Base-by-base conservation (phyloP, 2,329 filamentous ascomycete genomes). In the Pseudogymnoascus sp. region DNA sequence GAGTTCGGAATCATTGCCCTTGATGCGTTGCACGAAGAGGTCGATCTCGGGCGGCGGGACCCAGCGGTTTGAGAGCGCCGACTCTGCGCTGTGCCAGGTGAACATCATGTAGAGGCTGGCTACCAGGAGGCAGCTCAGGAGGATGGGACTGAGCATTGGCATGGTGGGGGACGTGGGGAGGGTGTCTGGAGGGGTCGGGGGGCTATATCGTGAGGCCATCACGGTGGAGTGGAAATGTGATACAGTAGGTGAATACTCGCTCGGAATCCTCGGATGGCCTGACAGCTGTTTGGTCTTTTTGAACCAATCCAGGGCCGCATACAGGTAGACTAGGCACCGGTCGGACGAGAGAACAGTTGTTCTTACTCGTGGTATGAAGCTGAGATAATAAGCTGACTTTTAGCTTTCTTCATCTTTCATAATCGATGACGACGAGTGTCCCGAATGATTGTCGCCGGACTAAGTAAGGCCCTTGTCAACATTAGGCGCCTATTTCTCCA, bases 1-100 rank as follows among this genome's bases (percentile, higher is more conserved):
- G 23, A 51, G 45, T 29, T 51, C 45, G 45, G 45, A 51, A 51
- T 51, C 45, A 29, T 51, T 51, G 45, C 7, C 7, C 45, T 51
- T 51, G 45, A 51, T 51, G 23, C 45, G 23, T 51, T 51, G 45
- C 45, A 51, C 45, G 45, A 51, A 51, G 45, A 51, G 45, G 45
- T 51, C 45, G 45, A 16, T 51, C 45, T 51, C 45, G 45, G 45
- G 45, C 1, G 45, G 23, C 6, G 45, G 45, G 23, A 51, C 6
- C 45, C 45, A 51, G 14, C 23, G 12, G 23, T 29, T n/a, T 23
- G 45, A 51, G 45, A 51, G 45, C 14, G 45, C 45, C 10, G 45
- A 51, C 26, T 51, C 45, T 23, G 45, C 23, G 45, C 45, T 51
- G 23, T 51, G 45, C 45, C 45, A 51, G 45, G 14, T 51, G 45